Evolutionary conservation across 306 rosid genomes (phyloP), one percentile per base, ranked within the genome.

Genomic region (Sindora glabra): DNA sequence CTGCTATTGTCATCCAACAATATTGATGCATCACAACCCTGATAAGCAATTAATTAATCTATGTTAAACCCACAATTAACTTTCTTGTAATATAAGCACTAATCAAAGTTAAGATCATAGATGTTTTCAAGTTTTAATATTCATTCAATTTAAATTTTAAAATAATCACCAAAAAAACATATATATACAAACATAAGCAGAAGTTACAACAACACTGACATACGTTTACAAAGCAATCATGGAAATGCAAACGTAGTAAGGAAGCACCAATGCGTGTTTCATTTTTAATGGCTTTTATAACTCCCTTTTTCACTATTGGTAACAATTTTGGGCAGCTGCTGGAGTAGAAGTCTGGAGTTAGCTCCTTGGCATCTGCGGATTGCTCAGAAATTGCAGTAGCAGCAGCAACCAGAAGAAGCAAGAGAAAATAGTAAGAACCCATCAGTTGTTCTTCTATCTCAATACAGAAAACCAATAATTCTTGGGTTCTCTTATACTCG

Each of bases 21-120:
- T 37, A 84, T 34, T 2, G 87, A 84, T 29, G 71, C 87, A 50
- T 84, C 91, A 45, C 87, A 84, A 11, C 91, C 91, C 91, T 84
- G 60, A 22, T 16, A 47, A 40, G 53, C 15, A 13, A n/a, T n/a
- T n/a, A n/a, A n/a, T n/a, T n/a, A n/a, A n/a, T n/a, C n/a, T 27
- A 27, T 5, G 21, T 39, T 15, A 68, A 29, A 6, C 51, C 54
- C 30, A 41, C 66, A 29, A 5, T 5, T 38, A 13, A 52, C 22
- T 56, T 29, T 46, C n/a, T n/a, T n/a, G n/a, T n/a, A n/a, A n/a
- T n/a, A n/a, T n/a, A n/a, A n/a, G n/a, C n/a, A n/a, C n/a, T n/a
- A n/a, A n/a, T n/a, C n/a, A n/a, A n/a, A n/a, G n/a, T n/a, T n/a
- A n/a, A n/a, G n/a, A n/a, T n/a, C n/a, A n/a, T n/a, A n/a, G n/a